Evolutionary conservation across 192 early-diverging fungal species (phyloP).

Genomic region (Coemansia sp.): DNA sequence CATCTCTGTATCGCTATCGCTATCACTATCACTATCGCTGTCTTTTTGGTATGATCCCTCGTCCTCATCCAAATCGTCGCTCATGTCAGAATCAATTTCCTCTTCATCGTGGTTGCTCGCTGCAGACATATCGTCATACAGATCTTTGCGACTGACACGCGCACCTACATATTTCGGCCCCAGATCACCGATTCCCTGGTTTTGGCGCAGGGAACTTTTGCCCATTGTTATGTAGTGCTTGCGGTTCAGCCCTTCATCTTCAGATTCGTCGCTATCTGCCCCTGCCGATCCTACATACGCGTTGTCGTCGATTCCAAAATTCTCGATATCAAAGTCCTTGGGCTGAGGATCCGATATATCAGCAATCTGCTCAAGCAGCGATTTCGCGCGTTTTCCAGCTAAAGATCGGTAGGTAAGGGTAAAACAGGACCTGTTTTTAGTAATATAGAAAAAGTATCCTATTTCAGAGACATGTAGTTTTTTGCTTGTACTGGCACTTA

Average conservation of each 20-base stretch:
- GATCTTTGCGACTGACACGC: slow-evolving; percentile 63
- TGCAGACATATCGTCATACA: slow-evolving; percentile 48
- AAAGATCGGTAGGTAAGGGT: slow-evolving; percentile 6
- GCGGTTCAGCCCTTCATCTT: slow-evolving; percentile 56
- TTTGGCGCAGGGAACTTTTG: slow-evolving; percentile 64
- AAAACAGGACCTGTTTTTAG: neutral
- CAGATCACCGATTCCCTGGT: slow-evolving; percentile 62
- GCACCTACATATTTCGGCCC: slow-evolving; percentile 75
- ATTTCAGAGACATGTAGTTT: neutral
- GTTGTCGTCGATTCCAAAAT: slow-evolving; percentile 56
- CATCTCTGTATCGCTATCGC: slow-evolving; percentile 21
- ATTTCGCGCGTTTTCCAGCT: slow-evolving; percentile 37
- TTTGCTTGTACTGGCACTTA: neutral
- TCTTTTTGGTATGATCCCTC: slow-evolving; percentile 48
- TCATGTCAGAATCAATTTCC: neutral
- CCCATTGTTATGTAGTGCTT: slow-evolving; percentile 72
- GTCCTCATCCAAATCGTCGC: slow-evolving; percentile 27
- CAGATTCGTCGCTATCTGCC: slow-evolving; percentile 51
- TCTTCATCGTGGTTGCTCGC: neutral
- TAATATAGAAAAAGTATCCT: neutral
- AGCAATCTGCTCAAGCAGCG: slow-evolving; percentile 51
- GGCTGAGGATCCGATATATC: slow-evolving; percentile 52
- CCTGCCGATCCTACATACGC: slow-evolving; percentile 50
- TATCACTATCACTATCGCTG: slow-evolving; percentile 26
- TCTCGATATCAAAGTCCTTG: slow-evolving; percentile 71